Evolutionary conservation across 257 asterid species (phyloP).

Genomic region (Hygrophila difformis): DNA sequence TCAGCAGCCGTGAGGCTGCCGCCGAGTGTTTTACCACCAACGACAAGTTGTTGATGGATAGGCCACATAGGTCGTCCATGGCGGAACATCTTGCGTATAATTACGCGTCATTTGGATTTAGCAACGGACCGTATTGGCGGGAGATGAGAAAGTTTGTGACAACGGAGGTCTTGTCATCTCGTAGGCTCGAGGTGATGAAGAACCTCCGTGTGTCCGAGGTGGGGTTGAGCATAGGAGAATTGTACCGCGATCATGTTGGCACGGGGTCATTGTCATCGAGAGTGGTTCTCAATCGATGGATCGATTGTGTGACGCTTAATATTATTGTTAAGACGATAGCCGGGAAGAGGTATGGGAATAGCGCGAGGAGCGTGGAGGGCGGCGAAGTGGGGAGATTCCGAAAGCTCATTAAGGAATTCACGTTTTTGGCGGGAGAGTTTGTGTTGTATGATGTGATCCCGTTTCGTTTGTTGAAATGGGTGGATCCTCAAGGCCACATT

Average conservation of each 20-base stretch:
- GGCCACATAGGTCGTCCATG: slow-evolving; percentile 27
- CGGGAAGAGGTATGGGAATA: background rate
- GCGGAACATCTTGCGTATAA: slow-evolving; percentile 31
- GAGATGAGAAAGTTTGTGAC: background rate
- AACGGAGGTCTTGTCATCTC: background rate
- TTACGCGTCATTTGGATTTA: slow-evolving; percentile 8
- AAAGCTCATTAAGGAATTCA: background rate
- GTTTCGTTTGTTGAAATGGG: slow-evolving; percentile 23
- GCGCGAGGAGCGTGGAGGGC: background rate
- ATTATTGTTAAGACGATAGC: background rate
- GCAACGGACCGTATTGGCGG: background rate
- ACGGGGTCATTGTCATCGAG: background rate
- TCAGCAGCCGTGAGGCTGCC: slow-evolving; percentile 34
- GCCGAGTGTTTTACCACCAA: slow-evolving; percentile 51
- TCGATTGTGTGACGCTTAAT: background rate
- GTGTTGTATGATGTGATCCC: slow-evolving; percentile 11
- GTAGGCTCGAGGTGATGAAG: background rate
- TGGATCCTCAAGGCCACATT: slow-evolving; percentile 37
- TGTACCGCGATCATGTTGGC: no score
- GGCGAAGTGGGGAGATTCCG: background rate
- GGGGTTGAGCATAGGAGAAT: background rate
- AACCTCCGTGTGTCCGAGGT: background rate
- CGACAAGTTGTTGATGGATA: slow-evolving; percentile 33
- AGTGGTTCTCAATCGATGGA: background rate
- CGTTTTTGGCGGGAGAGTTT: background rate